A percentile compares a stretch with the other conserved stretches of the same genome.
Conservation (phyloP, 2,329 filamentous ascomycete species). For the Alternaria triticina region DNA sequence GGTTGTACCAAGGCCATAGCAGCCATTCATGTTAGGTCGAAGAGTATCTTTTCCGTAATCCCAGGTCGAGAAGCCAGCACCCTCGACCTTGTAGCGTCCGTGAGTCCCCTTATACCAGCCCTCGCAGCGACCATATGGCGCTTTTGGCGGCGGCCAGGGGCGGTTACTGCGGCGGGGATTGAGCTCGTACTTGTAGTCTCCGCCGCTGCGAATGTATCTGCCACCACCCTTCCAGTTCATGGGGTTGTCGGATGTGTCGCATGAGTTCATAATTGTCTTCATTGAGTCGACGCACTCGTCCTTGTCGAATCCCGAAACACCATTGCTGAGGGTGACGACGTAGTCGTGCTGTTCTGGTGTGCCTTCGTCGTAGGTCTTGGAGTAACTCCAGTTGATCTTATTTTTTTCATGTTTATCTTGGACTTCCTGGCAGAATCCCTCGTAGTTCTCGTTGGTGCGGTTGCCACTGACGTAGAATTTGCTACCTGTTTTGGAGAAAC, state of each 20-base stretch:
- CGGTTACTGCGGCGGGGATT: neutral
- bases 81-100: neutral
- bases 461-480: slow-evolving; percentile 3
- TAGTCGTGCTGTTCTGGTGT: slow-evolving; percentile 1
- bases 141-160: neutral
- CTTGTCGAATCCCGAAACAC: neutral
- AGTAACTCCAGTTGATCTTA: neutral
- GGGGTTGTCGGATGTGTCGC: neutral
- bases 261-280: neutral
- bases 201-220: neutral
- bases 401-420: neutral
- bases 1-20: slow-evolving; percentile 6
- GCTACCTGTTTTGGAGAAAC: neutral
- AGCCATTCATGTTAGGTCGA: slow-evolving; percentile 3
- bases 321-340: neutral
- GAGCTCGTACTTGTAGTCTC: slow-evolving; percentile 8
- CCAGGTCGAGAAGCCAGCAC: slow-evolving; percentile 4
- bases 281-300: neutral
- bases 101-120: neutral
- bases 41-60: slow-evolving; percentile 1
- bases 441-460: neutral
- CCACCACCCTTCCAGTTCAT: slow-evolving; percentile 9
- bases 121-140: slow-evolving; percentile 1
- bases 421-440: neutral
- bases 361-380: neutral